These are phyloP conservation scores for Colletotrichum tropicale DNA, from an alignment of 2,329 filamentous ascomycete species.

Conservation along the genomic window DNA sequence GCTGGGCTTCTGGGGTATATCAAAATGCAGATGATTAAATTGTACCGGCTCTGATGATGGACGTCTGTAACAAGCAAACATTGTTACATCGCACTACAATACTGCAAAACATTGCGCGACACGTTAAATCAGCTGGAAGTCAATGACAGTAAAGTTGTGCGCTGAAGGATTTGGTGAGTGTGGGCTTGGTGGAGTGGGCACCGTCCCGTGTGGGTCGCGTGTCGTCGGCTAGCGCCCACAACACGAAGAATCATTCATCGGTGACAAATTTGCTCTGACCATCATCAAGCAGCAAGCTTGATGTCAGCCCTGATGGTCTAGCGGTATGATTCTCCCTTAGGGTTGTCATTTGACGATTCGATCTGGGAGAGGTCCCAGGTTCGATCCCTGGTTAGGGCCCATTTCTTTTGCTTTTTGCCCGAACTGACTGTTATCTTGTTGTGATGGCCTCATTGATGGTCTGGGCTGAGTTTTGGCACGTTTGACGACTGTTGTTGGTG, in stretches of 20 bases:
- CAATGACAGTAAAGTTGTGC: background rate
- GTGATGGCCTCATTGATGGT: background rate
- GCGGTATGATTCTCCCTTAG: conserved; percentile 22
- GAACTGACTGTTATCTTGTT: background rate
- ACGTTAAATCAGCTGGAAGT: background rate
- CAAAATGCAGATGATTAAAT: background rate
- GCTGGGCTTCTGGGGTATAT: background rate
- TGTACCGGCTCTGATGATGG: background rate
- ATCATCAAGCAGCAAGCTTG: background rate
- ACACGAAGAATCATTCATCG: fast-evolving
- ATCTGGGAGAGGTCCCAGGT: conserved; percentile 16
- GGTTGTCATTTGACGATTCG: background rate
- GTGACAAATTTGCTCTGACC: fast-evolving
- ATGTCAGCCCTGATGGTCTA: conserved; percentile 16
- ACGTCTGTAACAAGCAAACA: background rate
- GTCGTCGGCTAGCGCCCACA: background rate
- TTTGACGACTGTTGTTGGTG: background rate
- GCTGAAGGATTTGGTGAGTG: background rate
- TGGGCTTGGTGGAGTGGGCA: background rate
- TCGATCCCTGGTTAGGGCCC: conserved; percentile 20
- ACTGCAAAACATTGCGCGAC: background rate
- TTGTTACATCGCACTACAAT: background rate
- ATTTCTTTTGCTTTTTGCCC: background rate
- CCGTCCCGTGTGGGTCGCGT: background rate
- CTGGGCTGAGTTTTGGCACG: background rate